These are phyloP conservation scores for Neurospora crassa DNA, from an alignment of 2,329 filamentous ascomycete species.

Conservation along the genomic window DNA sequence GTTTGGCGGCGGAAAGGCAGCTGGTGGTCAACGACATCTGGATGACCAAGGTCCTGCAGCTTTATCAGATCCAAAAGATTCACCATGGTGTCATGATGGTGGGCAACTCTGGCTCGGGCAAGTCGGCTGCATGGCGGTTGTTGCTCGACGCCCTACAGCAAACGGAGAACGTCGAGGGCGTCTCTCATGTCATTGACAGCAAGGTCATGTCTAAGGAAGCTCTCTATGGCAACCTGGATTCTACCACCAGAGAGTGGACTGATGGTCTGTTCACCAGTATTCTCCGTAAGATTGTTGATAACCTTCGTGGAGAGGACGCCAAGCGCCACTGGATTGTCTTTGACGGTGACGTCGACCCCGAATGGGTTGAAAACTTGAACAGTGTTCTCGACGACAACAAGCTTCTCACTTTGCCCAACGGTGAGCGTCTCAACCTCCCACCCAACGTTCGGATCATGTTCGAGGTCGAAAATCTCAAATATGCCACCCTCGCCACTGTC, in stretches of 20 bases:
- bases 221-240: slow-evolving; percentile 89
- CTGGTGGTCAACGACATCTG: slow-evolving; percentile 86
- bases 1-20: slow-evolving; percentile 74
- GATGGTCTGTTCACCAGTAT: slow-evolving; percentile 98
- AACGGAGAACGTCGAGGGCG: slow-evolving; percentile 84
- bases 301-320: slow-evolving; percentile 88
- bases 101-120: slow-evolving; percentile 92
- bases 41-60: slow-evolving; percentile 94
- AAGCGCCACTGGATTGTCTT: slow-evolving; percentile 99
- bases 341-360: slow-evolving; percentile 96
- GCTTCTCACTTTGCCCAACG: slow-evolving; percentile 89
- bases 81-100: slow-evolving; percentile 99
- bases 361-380: slow-evolving; percentile 99
- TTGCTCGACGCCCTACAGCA: slow-evolving; percentile 84
- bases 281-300: slow-evolving; percentile 95
- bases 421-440: slow-evolving; percentile 91
- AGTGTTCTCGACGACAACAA: slow-evolving; percentile 99
- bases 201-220: slow-evolving; percentile 99
- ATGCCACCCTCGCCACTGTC: slow-evolving; percentile 96
- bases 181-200: slow-evolving; percentile 95
- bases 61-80: slow-evolving; percentile 96
- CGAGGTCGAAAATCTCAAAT: slow-evolving; percentile 95
- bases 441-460: slow-evolving; percentile 99
- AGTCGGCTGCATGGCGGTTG: slow-evolving; percentile 90
- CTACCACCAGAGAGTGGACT: slow-evolving; percentile 96